A percentile compares a stretch with the other conserved stretches of the same genome.
Evolutionary conservation across 139 green algal genomes (phyloP).

Genomic region (Mychonastes homosphaera): DNA sequence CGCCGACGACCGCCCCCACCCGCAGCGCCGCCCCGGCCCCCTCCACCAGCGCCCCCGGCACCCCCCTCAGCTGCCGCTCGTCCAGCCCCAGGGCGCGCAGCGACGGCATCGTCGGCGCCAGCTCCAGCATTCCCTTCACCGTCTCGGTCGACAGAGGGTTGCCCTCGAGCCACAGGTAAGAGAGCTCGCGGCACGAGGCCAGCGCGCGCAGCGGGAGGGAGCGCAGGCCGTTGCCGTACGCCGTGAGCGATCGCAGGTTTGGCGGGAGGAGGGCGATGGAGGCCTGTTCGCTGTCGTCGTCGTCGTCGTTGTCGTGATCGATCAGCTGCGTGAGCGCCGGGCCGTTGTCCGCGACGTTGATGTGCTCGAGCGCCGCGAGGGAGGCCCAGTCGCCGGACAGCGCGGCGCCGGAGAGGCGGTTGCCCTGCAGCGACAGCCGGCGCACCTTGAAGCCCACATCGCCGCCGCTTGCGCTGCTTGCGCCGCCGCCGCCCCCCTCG

Average conservation of each 20-base stretch:
- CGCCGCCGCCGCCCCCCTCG: neutral
- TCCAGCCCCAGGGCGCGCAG: conserved; percentile 39
- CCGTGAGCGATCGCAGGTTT: too few species aligned
- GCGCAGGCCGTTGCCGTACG: neutral
- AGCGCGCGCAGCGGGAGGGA: neutral
- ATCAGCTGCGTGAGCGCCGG: conserved; percentile 1
- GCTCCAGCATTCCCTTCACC: conserved; percentile 23
- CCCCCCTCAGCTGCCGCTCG: conserved; percentile 17
- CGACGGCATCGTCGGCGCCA: neutral
- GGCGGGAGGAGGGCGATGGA: too few species aligned
- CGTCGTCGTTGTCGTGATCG: neutral
- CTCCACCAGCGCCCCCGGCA: conserved; percentile 1
- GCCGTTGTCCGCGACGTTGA: neutral
- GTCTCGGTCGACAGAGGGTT: conserved; percentile 44
- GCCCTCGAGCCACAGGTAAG: conserved; percentile 59
- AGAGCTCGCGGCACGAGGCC: conserved; percentile 22
- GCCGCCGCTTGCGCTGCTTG: neutral
- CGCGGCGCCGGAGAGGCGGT: neutral
- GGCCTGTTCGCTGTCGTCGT: neutral
- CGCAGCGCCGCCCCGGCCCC: neutral
- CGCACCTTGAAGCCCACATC: neutral
- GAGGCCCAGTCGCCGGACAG: conserved; percentile 3
- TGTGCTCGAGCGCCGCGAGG: neutral
- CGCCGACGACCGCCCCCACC: neutral
- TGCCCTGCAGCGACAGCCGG: conserved; percentile 2